Conservation (phyloP, 345 rosid genomes). For the Leavenworthia alabamica region DNA sequence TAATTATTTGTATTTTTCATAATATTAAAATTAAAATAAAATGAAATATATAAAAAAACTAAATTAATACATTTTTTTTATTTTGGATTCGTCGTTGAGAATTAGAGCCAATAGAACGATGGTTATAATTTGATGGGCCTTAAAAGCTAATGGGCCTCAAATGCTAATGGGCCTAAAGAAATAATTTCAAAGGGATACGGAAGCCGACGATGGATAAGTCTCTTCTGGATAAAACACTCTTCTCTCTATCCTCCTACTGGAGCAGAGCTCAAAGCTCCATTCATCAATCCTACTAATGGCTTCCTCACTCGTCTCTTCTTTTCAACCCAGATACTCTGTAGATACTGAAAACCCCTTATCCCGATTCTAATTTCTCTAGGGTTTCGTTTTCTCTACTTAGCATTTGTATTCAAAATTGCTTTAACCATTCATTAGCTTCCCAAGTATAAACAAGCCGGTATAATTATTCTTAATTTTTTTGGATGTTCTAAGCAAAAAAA, state of each 20-base stretch:
- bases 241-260: slow-evolving; percentile 21
- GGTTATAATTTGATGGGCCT: no score
- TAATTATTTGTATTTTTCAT: no score
- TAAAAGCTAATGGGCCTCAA: neutral
- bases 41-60: no score
- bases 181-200: neutral
- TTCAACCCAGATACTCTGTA: slow-evolving; percentile 48
- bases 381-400: no score
- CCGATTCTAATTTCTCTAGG: neutral
- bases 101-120: neutral
- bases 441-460: no score
- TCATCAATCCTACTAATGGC: slow-evolving; percentile 41
- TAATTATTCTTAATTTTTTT: no score
- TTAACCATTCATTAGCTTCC: neutral
- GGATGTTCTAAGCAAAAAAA: no score
- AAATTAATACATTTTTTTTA: no score
- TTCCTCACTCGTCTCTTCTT: slow-evolving; percentile 53
- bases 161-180: slow-evolving; percentile 10
- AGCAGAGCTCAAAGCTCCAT: slow-evolving; percentile 37
- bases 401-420: neutral
- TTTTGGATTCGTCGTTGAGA: no score
- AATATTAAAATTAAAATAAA: no score
- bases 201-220: slow-evolving; percentile 16
- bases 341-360: neutral
- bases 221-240: slow-evolving; percentile 18